Conservation (phyloP, 2,329 filamentous ascomycete genomes). For the Arthrobotrys musiformis region DNA sequence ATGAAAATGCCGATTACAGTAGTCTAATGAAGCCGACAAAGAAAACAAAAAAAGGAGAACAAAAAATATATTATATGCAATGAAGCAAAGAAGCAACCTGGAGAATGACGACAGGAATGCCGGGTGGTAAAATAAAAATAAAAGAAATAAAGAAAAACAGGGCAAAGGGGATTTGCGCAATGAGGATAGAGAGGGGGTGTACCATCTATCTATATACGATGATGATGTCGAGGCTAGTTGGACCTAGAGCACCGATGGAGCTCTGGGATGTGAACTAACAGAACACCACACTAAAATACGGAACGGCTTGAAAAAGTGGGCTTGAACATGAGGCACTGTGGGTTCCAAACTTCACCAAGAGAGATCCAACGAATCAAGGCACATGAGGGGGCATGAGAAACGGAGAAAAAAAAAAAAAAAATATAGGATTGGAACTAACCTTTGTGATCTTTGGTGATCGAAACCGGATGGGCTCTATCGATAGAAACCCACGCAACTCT, state of each 20-base stretch:
- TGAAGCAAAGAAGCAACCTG: conserved; percentile 12
- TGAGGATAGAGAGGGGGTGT: conserved; percentile 38
- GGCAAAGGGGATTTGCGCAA: conserved; percentile 29
- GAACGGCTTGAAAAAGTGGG: conserved; percentile 10
- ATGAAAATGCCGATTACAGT: conserved; percentile 27
- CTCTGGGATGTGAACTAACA: conserved; percentile 8
- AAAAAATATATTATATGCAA: conserved; percentile 9
- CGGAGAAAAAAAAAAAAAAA: too few relatives aligned
- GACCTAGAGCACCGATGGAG: conserved; percentile 9
- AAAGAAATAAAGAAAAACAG: conserved; percentile 3
- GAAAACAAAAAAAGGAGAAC: conserved; percentile 2
- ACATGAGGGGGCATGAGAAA: not conserved
- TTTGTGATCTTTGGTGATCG: conserved; percentile 19
- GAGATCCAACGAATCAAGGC: conserved; percentile 2
- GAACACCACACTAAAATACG: not conserved
- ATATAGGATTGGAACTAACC: conserved; percentile 44
- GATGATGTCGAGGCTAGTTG: conserved; percentile 32
- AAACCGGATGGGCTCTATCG: conserved; percentile 42
- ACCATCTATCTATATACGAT: conserved; percentile 55
- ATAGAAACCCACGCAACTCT: conserved; percentile 43
- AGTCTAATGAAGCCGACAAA: conserved; percentile 32
- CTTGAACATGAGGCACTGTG: conserved; percentile 14
- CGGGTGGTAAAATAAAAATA: not conserved
- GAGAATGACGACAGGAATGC: conserved; percentile 48
- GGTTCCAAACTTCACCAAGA: conserved; percentile 1